Percentiles rank a stretch among this genome's conserved stretches.
phyloP scores from a whole-genome alignment of 78 protist species.

The Cavenderia fasciculata region DNA sequence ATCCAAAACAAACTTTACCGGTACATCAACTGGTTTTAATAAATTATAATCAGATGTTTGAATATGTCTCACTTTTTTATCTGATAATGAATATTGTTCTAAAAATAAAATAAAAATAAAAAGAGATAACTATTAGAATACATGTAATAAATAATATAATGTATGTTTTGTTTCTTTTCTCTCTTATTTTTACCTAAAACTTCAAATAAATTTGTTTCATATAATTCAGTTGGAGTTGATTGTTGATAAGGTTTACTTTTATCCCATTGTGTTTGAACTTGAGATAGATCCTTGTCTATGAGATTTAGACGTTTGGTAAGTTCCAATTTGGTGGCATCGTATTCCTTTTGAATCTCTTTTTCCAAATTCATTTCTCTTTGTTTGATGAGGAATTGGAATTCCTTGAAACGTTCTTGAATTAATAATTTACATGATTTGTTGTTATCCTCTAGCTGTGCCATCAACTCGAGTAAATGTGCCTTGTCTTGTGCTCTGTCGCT shows the following conservation, averaged over 20 bases:
- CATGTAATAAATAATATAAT: no score
- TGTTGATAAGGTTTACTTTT: background rate
- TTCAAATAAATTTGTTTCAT: background rate
- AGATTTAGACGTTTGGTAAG: background rate
- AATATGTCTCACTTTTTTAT: no score
- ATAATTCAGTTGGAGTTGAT: background rate
- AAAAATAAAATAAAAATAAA: no score
- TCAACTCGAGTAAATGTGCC: background rate
- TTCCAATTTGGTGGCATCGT: background rate
- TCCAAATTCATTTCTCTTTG: conserved; percentile 17
- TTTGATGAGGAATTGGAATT: conserved; percentile 4
- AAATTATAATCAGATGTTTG: no score
- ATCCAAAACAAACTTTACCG: background rate
- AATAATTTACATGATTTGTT: background rate
- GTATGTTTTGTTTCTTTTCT: no score
- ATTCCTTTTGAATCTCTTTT: background rate
- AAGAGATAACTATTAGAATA: no score
- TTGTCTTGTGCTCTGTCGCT: background rate
- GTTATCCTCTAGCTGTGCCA: background rate
- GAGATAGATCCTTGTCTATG: background rate
- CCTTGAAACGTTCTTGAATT: conserved; percentile 9
- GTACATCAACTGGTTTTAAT: background rate
- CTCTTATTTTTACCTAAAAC: background rate
- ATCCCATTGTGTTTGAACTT: background rate
- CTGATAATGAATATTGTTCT: no score